phyloP scores from a whole-genome alignment of 257 asterid species.

The Gentiana dahurica region DNA sequence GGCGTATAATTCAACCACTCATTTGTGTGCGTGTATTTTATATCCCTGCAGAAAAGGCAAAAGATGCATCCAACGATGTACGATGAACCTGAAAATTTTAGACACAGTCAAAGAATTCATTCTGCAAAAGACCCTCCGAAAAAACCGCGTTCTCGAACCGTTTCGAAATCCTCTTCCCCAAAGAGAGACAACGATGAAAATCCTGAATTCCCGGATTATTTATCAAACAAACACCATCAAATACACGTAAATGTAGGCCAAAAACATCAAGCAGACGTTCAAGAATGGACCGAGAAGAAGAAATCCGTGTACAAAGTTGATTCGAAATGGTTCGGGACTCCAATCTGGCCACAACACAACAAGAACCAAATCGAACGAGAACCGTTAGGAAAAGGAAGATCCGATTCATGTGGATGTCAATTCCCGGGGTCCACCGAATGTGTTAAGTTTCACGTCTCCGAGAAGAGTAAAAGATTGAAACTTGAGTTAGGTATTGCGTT shows the following conservation, averaged over 20 bases:
- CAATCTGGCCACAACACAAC: conserved; percentile 26
- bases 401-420: conserved; percentile 32
- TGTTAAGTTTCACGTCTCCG: conserved; percentile 26
- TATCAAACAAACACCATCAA: neutral
- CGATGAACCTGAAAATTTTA: too few species aligned
- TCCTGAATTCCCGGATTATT: conserved; percentile 3
- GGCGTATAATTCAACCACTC: too few species aligned
- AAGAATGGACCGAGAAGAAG: conserved; percentile 13
- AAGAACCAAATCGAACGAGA: conserved; percentile 30
- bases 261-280: conserved; percentile 11
- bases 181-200: conserved; percentile 3
- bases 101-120: conserved; percentile 44
- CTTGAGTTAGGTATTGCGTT: conserved; percentile 30
- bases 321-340: conserved; percentile 30
- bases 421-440: conserved; percentile 27
- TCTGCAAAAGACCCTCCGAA: conserved; percentile 38
- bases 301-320: conserved; percentile 26
- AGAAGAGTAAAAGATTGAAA: conserved; percentile 21
- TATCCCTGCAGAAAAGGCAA: too few species aligned
- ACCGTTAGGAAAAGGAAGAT: conserved; percentile 34
- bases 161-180: conserved; percentile 5
- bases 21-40: too few species aligned
- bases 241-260: conserved; percentile 9
- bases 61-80: too few species aligned
- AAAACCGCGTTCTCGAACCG: conserved; percentile 10